phyloP scores from a whole-genome alignment of 768 basidiomycete genomes.

The Tephrocybe sp. region DNA sequence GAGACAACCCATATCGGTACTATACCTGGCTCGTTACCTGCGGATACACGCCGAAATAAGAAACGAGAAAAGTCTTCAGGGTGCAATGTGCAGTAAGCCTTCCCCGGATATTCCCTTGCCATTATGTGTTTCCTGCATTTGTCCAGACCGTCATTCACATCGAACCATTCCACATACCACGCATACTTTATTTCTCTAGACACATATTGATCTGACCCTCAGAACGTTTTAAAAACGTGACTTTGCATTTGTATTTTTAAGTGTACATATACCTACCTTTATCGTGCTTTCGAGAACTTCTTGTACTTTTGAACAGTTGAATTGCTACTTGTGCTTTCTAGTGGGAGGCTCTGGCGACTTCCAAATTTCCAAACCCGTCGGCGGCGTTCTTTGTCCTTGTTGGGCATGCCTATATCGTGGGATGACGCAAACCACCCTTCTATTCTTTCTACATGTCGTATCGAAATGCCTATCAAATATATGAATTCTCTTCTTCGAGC shows the following conservation, averaged over 20 bases:
- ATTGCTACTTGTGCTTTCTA: too few relatives aligned
- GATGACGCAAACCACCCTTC: too few relatives aligned
- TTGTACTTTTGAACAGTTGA: too few relatives aligned
- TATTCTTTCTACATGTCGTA: too few relatives aligned
- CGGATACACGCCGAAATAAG: slow-evolving; percentile 28
- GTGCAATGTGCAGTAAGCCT: slow-evolving; percentile 40
- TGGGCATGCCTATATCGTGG: too few relatives aligned
- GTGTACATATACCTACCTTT: neutral
- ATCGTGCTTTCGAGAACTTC: too few relatives aligned
- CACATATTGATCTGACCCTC: neutral
- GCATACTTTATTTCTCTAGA: slow-evolving; percentile 5
- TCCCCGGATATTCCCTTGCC: neutral
- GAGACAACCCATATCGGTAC: slow-evolving; percentile 15
- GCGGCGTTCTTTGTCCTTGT: too few relatives aligned
- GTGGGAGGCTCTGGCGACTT: neutral
- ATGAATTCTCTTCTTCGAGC: neutral
- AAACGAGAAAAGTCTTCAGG: slow-evolving; percentile 37
- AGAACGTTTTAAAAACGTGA: too few relatives aligned
- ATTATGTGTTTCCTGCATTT: neutral
- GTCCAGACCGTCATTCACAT: neutral
- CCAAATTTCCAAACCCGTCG: neutral
- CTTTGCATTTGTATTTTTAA: neutral
- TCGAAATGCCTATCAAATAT: too few relatives aligned
- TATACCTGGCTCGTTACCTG: slow-evolving; percentile 34
- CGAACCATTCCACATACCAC: neutral